Percentiles rank a stretch among this genome's conserved stretches.
These are phyloP conservation scores for Pseudogymnoascus pannorum DNA, from an alignment of 2,329 filamentous ascomycete genomes.

Conservation along the genomic window DNA sequence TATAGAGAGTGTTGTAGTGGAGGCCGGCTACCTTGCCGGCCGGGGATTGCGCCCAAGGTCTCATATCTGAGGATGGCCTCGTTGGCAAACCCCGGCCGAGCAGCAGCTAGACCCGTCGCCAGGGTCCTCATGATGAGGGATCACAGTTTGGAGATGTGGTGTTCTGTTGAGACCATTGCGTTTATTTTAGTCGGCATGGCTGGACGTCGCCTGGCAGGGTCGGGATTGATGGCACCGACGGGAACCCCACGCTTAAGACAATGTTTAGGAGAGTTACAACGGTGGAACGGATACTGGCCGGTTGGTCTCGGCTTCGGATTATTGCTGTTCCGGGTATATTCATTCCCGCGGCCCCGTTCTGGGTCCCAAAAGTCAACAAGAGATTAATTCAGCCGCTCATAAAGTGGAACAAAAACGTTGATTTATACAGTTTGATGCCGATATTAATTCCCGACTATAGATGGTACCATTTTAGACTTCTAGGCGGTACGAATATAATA, in stretches of 20 bases:
- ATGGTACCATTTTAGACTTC: neutral
- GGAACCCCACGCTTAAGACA: neutral
- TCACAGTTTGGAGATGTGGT: constrained; percentile 1
- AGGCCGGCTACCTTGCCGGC: neutral
- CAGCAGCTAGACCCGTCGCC: neutral
- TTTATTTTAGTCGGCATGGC: neutral
- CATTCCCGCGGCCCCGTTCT: too few relatives aligned
- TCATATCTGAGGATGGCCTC: constrained; percentile 2
- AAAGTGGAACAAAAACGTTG: neutral
- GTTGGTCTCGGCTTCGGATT: neutral
- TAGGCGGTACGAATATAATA: neutral
- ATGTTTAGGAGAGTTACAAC: neutral
- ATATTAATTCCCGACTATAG: neutral
- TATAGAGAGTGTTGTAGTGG: neutral
- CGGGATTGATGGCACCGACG: neutral
- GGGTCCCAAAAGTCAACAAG: too few relatives aligned
- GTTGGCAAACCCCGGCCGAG: neutral
- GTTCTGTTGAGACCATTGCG: neutral
- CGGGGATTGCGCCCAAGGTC: neutral
- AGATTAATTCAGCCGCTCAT: neutral
- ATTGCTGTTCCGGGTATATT: neutral
- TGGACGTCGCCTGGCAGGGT: neutral
- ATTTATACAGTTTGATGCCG: neutral
- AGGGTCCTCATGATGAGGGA: constrained; percentile 4
- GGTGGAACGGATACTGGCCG: neutral